A percentile compares a stretch with the other conserved stretches of the same genome.
Conservation (phyloP, 139 green algal genomes). For the Coelastrella sp. region DNA sequence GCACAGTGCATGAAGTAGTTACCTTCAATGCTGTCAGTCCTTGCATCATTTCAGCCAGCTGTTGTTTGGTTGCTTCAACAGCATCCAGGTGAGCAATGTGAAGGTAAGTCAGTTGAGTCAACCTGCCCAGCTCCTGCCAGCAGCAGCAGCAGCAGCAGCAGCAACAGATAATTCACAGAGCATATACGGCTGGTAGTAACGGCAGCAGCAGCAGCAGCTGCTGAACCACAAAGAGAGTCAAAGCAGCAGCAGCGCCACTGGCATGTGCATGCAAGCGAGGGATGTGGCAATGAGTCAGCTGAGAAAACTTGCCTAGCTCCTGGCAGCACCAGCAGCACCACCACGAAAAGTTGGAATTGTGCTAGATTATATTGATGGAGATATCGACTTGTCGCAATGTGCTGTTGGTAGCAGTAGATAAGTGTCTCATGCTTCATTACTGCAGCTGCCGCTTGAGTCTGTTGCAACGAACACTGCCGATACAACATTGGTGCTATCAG, state of each 20-base stretch:
- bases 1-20: too few species aligned
- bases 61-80: not conserved
- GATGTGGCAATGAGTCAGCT: too few species aligned
- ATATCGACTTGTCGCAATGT: too few species aligned
- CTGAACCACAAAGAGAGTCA: not conserved
- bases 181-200: not conserved
- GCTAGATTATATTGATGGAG: too few species aligned
- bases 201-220: conserved; percentile 24
- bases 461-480: too few species aligned
- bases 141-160: conserved; percentile 13
- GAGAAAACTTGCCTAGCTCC: too few species aligned
- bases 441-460: too few species aligned
- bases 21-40: not conserved
- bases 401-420: too few species aligned
- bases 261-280: not conserved
- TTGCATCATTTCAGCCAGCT: not conserved
- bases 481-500: not conserved
- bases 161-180: not conserved
- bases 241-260: not conserved
- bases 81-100: not conserved
- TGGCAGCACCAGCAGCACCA: not conserved
- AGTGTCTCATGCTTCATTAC: too few species aligned
- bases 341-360: too few species aligned
- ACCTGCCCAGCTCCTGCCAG: conserved; percentile 5
- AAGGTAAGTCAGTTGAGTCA: not conserved